These are phyloP conservation scores for Verticillium tricorpus DNA, from an alignment of 2,329 filamentous ascomycete species.

Conservation along the genomic window DNA sequence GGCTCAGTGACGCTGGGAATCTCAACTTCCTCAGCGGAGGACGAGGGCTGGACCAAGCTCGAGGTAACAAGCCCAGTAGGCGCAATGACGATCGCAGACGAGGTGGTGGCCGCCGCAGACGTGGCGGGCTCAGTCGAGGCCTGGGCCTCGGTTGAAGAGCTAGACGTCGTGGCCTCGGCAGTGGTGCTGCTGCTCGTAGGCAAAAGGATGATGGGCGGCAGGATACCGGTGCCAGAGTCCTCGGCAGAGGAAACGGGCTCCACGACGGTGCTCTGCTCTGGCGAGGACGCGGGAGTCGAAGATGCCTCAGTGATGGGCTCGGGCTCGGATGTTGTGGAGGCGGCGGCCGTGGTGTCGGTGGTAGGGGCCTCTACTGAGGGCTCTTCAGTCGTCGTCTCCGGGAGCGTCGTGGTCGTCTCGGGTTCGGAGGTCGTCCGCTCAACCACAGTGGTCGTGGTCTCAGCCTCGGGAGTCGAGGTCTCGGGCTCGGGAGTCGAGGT, in stretches of 20 bases:
- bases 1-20: slow-evolving; percentile 8
- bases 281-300: slow-evolving; percentile 5
- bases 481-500: slow-evolving; percentile 8
- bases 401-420: slow-evolving; percentile 8
- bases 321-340: not conserved
- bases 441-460: not conserved
- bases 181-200: slow-evolving; percentile 14
- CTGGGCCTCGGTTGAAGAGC: not conserved
- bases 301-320: slow-evolving; percentile 7
- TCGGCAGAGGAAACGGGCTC: slow-evolving; percentile 1
- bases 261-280: slow-evolving; percentile 4
- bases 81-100: slow-evolving; percentile 22
- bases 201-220: slow-evolving; percentile 11
- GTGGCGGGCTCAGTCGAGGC: slow-evolving; percentile 1
- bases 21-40: not conserved
- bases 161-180: slow-evolving; percentile 5
- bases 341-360: not conserved
- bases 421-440: not conserved
- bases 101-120: slow-evolving; percentile 5
- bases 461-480: not conserved
- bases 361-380: not conserved
- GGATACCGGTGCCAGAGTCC: slow-evolving; percentile 3
- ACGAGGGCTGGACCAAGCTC: slow-evolving; percentile 8
- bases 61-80: slow-evolving; percentile 26
- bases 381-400: slow-evolving; percentile 3